Conservation (phyloP, 2,329 filamentous ascomycete genomes). For the Teratosphaeria destructans region DNA sequence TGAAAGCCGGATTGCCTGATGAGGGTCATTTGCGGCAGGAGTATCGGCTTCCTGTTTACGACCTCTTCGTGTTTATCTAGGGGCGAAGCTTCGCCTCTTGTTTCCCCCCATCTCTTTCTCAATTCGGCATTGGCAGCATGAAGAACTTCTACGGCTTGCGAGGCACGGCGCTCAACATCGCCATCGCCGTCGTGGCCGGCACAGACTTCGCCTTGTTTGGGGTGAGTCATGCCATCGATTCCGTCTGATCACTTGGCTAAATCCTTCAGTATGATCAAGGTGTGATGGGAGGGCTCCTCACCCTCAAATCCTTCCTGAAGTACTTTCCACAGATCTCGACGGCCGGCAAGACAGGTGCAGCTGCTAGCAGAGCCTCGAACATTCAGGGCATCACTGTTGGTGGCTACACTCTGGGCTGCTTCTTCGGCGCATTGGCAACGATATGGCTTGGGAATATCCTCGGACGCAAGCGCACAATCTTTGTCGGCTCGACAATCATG, state of each 20-base stretch:
- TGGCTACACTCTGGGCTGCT: constrained; percentile 27
- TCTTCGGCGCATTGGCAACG: constrained; percentile 39
- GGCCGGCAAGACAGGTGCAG: constrained; percentile 1
- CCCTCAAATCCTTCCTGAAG: constrained; percentile 30
- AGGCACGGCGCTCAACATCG: constrained; percentile 31
- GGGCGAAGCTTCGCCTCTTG: not conserved
- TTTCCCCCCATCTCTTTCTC: not conserved
- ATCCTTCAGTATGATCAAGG: constrained; percentile 15
- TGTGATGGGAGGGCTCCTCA: constrained; percentile 36
- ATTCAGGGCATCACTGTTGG: constrained; percentile 24
- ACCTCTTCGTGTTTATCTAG: not conserved
- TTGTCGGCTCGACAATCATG: constrained; percentile 40
- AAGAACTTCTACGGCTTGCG: constrained; percentile 30
- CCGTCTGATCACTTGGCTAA: not conserved
- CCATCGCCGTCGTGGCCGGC: constrained; percentile 33
- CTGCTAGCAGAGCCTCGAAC: constrained; percentile 9
- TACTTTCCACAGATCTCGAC: constrained; percentile 33
- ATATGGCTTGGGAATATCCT: constrained; percentile 42
- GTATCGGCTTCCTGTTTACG: not conserved
- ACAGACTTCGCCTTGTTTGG: constrained; percentile 15
- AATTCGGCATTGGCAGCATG: not conserved
- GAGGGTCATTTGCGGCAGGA: not conserved
- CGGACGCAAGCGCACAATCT: constrained; percentile 42
- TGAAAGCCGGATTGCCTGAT: not conserved
- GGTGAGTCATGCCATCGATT: constrained; percentile 5